Conservation (phyloP, 257 asterid species). For the Salvia splendens region DNA sequence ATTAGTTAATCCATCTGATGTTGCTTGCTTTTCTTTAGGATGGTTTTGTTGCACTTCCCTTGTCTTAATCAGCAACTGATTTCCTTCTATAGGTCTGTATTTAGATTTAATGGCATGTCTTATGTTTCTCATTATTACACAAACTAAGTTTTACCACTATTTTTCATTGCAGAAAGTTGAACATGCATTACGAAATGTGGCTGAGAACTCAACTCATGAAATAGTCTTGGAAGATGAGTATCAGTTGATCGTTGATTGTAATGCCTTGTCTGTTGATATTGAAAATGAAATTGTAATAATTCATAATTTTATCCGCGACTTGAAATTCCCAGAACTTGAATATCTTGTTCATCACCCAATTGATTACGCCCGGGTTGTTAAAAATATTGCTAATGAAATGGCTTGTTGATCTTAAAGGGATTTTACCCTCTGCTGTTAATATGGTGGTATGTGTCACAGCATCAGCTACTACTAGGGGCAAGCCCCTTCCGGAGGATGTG, state of each 20-base stretch:
- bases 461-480: conserved; percentile 95
- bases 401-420: conserved; percentile 97
- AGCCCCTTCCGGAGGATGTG: conserved; percentile 91
- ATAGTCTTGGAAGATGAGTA: conserved; percentile 84
- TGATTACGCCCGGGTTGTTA: conserved; percentile 92
- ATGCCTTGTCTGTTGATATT: conserved; percentile 82
- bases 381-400: conserved; percentile 81
- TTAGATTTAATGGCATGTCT: conserved; percentile 12
- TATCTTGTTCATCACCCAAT: conserved; percentile 95
- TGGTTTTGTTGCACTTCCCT: conserved; percentile 30
- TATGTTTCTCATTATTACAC: background rate
- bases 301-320: conserved; percentile 92
- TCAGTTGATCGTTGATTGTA: conserved; percentile 91
- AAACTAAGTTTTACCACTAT: conserved; percentile 2
- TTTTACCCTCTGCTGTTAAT: conserved; percentile 87
- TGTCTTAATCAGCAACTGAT: conserved; percentile 33
- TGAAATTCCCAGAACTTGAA: conserved; percentile 93
- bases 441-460: conserved; percentile 98
- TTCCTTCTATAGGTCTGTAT: conserved; percentile 37
- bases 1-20: conserved; percentile 26
- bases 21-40: conserved; percentile 32
- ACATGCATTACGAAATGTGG: conserved; percentile 70
- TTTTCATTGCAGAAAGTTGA: conserved; percentile 76
- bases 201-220: conserved; percentile 54
- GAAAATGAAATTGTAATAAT: conserved; percentile 88